These are phyloP conservation scores for Nannizzia gypsea DNA, from an alignment of 2,329 filamentous ascomycete species.

Conservation along the genomic window DNA sequence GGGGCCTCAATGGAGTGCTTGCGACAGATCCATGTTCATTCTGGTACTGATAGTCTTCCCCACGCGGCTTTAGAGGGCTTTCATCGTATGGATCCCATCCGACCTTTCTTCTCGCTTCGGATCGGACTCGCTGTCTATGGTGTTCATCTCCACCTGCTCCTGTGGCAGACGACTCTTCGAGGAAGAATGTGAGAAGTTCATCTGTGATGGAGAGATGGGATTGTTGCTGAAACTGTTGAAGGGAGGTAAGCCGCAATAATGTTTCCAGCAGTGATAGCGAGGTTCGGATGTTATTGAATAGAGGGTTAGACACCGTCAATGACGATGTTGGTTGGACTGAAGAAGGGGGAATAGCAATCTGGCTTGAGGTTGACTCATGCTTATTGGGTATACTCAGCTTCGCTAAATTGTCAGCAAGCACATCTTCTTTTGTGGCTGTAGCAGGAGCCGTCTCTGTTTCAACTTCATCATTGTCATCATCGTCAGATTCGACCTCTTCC, in stretches of 20 bases:
- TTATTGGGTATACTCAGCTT: constrained; percentile 40
- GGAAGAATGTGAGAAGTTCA: constrained; percentile 78
- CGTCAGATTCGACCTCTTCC: constrained; percentile 48
- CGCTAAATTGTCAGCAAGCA: constrained; percentile 30
- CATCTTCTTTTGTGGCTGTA: constrained; percentile 22
- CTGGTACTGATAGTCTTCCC: constrained; percentile 53
- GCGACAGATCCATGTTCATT: constrained; percentile 13
- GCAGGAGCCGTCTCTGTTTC: constrained; percentile 21
- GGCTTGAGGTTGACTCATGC: constrained; percentile 9
- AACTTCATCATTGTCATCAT: constrained; percentile 38
- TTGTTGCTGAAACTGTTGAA: constrained; percentile 84
- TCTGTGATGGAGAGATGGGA: constrained; percentile 84
- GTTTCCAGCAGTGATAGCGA: constrained; percentile 77
- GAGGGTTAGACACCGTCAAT: constrained; percentile 36
- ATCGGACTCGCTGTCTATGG: constrained; percentile 47
- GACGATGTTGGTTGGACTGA: constrained; percentile 41
- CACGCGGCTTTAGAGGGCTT: constrained; percentile 53
- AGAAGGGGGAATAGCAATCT: constrained; percentile 16
- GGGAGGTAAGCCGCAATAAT: constrained; percentile 68
- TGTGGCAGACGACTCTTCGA: constrained; percentile 56
- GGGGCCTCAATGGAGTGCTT: constrained; percentile 5
- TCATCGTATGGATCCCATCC: constrained; percentile 64
- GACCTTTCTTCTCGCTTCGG: constrained; percentile 49
- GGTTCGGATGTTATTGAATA: constrained; percentile 46
- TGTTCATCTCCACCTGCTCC: constrained; percentile 53